Conservation (phyloP, 192 early-diverging fungal genomes). For the Paraglomus occultum region DNA sequence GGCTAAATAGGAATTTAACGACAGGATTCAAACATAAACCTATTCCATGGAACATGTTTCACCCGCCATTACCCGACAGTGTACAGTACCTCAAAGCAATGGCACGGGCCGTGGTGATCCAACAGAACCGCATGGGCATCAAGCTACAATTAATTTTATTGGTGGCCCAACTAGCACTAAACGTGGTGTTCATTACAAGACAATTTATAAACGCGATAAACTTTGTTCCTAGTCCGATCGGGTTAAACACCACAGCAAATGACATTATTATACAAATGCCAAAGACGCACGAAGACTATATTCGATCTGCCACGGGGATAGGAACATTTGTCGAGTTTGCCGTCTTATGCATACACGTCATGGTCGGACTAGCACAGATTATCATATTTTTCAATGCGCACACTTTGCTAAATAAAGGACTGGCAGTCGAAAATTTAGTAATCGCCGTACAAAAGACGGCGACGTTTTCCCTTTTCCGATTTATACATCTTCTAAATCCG, state of each 20-base stretch:
- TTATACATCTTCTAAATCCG: slow-evolving; percentile 14
- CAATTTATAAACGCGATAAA: slow-evolving; percentile 1
- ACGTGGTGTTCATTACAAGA: slow-evolving; percentile 11
- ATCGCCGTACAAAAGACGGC: slow-evolving; percentile 1
- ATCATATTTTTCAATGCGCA: not conserved
- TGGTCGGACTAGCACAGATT: no score
- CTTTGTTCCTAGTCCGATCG: no score
- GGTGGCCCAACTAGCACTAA: slow-evolving; percentile 2
- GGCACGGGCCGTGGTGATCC: not conserved
- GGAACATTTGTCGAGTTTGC: slow-evolving; percentile 8
- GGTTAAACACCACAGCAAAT: no score
- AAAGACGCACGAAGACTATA: not conserved
- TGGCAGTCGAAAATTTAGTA: not conserved
- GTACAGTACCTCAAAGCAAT: not conserved
- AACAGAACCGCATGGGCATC: not conserved
- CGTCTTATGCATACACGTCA: not conserved
- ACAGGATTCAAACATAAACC: not conserved
- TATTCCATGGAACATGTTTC: not conserved
- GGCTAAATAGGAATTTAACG: not conserved
- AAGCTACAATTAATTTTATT: not conserved
- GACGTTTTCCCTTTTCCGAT: slow-evolving; percentile 6
- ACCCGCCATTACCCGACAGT: not conserved
- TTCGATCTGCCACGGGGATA: slow-evolving; percentile 6
- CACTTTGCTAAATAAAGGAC: not conserved
- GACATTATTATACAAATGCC: no score